Evolutionary conservation across 176 grass and related monocot species (phyloP), one percentile per base, ranked within the genome.

Genomic region (maize (Zea mays)): DNA sequence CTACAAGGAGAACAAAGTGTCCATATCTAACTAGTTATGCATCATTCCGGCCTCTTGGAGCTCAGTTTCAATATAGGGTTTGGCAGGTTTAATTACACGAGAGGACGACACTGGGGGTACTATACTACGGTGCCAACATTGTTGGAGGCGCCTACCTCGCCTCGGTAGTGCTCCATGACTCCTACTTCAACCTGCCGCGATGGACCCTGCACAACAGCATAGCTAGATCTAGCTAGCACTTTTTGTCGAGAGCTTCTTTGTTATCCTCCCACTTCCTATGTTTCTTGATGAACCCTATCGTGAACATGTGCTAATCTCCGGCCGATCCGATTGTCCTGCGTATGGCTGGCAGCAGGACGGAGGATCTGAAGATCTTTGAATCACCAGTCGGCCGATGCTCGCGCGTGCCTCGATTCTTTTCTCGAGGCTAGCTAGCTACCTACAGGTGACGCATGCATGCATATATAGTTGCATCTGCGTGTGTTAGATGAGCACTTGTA

Each of bases 271-370:
- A 79, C 75, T 54, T 3, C 27, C 52, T 15, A 33, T 12, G 13
- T 47, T 12, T 10, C 51, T 74, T 27, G 27, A 27, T 57, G 44
- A 74, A 81, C 43, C 70, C 62, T 62, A 84, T 67, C 52, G 52
- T 54, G 51, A 17, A 17, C 48, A 27, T 27, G 17, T 69, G 58
- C 62, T 38, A 74, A 58, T 62, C 51, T 69, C 54, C 14, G 21
- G 5, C n/a, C 72, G 46, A 76, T 81, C 72, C 17, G 27, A 66
- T 65, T 73, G 86, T 76, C 86, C 46, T 51, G 40, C 33, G 2
- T 61, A 1, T 81, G 82, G 71, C 77, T 81, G 39, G 65, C 81
- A 80, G 19, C 36, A 47, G 45, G 70, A 75, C 62, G 17, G 39
- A 0, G 19, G 42, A n/a, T 41, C 12, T 65, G 59, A 65, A 35